Evolutionary conservation across 2,329 filamentous ascomycete species (phyloP).

Genomic region (Capronia epimyces): DNA sequence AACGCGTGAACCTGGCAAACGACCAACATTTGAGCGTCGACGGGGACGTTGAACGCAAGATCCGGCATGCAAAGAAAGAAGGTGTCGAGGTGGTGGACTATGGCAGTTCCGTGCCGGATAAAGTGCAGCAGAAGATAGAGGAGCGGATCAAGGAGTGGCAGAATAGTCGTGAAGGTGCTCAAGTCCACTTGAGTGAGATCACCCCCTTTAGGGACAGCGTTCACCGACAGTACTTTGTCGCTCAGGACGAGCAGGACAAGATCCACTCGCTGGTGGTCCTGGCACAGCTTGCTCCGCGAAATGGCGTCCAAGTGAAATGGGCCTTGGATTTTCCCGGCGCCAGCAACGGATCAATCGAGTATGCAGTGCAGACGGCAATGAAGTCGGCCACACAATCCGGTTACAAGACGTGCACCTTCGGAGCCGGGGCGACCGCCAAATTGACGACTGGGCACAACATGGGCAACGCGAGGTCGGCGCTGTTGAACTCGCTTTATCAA

Average conservation of each 20-base stretch:
- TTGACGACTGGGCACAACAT: constrained; percentile 77
- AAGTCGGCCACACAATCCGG: constrained; percentile 55
- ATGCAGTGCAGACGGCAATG: constrained; percentile 68
- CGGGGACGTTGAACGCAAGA: constrained; percentile 64
- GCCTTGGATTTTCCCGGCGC: constrained; percentile 86
- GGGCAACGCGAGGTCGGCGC: constrained; percentile 63
- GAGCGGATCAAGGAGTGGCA: constrained; percentile 74
- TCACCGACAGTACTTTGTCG: constrained; percentile 81
- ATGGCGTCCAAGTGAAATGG: constrained; percentile 94
- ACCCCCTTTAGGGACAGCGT: constrained; percentile 78
- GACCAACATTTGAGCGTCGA: constrained; percentile 63
- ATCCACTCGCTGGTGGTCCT: constrained; percentile 73
- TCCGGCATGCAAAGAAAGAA: constrained; percentile 73
- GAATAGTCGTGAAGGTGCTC: constrained; percentile 69
- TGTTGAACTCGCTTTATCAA: constrained; percentile 67
- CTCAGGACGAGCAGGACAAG: constrained; percentile 64
- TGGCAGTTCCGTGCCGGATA: constrained; percentile 56
- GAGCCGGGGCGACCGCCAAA: constrained; percentile 69
- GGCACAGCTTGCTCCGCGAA: constrained; percentile 69
- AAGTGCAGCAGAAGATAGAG: constrained; percentile 65
- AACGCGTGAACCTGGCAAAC: constrained; percentile 71
- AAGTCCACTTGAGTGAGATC: constrained; percentile 87
- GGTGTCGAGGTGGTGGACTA: constrained; percentile 75
- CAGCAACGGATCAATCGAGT: constrained; percentile 79
- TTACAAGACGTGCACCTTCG: constrained; percentile 71